Conservation (phyloP, 352 stramenopile genomes). For the Phytophthora nicotianae region DNA sequence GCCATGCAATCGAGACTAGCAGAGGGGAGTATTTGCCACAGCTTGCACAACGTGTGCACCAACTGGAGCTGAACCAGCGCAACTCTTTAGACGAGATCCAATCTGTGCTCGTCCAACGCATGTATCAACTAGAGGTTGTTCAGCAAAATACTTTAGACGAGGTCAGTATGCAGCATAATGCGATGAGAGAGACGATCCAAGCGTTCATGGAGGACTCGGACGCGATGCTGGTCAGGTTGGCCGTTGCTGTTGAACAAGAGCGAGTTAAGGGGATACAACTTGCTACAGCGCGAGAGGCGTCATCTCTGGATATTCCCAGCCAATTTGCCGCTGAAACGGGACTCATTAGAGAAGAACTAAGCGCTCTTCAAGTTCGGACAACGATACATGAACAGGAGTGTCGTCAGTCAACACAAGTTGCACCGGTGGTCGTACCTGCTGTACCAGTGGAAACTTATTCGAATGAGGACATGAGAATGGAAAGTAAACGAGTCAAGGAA, state of each 20-base stretch:
- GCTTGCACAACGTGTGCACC: conserved; percentile 32
- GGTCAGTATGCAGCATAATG: conserved; percentile 31
- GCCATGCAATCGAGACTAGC: conserved; percentile 36
- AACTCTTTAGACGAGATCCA: conserved; percentile 13
- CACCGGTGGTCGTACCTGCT: neutral
- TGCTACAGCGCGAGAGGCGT: conserved; percentile 9
- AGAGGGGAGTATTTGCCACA: conserved; percentile 33
- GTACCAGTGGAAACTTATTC: neutral
- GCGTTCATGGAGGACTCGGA: conserved; percentile 38
- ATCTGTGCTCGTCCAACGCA: conserved; percentile 24
- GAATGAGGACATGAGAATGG: conserved; percentile 7
- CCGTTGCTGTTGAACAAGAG: conserved; percentile 25
- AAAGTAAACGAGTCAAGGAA: conserved; percentile 1
- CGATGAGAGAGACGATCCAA: conserved; percentile 37
- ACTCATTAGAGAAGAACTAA: conserved; percentile 14
- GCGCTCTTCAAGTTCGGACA: conserved; percentile 10
- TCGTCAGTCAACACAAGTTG: neutral
- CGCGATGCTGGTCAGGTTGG: conserved; percentile 31
- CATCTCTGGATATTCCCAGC: conserved; percentile 3
- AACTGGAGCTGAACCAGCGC: conserved; percentile 34
- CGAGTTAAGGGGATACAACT: conserved; percentile 10
- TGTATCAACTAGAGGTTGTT: conserved; percentile 38
- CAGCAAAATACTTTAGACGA: conserved; percentile 22
- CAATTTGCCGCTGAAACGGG: conserved; percentile 4
- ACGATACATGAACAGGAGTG: conserved; percentile 12